These are phyloP conservation scores for Nemania abortiva DNA, from an alignment of 2,329 filamentous ascomycete genomes.

Conservation along the genomic window DNA sequence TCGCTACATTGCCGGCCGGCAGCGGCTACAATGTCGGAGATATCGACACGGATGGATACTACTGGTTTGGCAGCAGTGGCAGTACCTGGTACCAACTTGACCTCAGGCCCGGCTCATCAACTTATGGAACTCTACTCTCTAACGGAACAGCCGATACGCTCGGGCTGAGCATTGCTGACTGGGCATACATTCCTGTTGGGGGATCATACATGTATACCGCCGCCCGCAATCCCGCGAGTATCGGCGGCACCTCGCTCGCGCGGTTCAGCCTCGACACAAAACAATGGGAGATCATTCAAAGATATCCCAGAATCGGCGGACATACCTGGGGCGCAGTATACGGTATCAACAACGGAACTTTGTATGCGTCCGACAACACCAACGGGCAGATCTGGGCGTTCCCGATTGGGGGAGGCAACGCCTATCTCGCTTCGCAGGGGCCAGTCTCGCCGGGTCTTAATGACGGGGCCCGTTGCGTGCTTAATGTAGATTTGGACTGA, in stretches of 20 bases:
- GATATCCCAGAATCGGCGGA: constrained; percentile 26
- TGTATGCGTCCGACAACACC: constrained; percentile 39
- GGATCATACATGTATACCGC: constrained; percentile 33
- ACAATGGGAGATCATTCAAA: constrained; percentile 28
- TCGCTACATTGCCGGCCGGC: constrained; percentile 25
- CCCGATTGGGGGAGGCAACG: constrained; percentile 22
- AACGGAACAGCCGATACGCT: constrained; percentile 31
- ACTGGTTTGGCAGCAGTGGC: constrained; percentile 30
- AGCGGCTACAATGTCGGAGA: constrained; percentile 38
- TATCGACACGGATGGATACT: constrained; percentile 40
- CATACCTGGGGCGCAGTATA: constrained; percentile 37
- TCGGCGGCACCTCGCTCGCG: constrained; percentile 30
- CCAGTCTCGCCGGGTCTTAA: constrained; percentile 29
- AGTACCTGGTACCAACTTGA: constrained; percentile 36
- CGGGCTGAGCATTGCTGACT: constrained; percentile 36
- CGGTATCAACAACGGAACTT: constrained; percentile 37
- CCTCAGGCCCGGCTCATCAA: constrained; percentile 32
- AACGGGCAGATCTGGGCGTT: constrained; percentile 39
- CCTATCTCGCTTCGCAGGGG: constrained; percentile 33
- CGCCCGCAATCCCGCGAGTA: constrained; percentile 7
- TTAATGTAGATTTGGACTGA: constrained; percentile 30
- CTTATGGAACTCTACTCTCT: constrained; percentile 29
- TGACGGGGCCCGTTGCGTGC: constrained; percentile 40
- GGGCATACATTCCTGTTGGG: constrained; percentile 37
- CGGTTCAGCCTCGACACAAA: constrained; percentile 34